These are phyloP conservation scores for Phytopythium boreale DNA, from an alignment of 352 stramenopile genomes.

Conservation along the genomic window DNA sequence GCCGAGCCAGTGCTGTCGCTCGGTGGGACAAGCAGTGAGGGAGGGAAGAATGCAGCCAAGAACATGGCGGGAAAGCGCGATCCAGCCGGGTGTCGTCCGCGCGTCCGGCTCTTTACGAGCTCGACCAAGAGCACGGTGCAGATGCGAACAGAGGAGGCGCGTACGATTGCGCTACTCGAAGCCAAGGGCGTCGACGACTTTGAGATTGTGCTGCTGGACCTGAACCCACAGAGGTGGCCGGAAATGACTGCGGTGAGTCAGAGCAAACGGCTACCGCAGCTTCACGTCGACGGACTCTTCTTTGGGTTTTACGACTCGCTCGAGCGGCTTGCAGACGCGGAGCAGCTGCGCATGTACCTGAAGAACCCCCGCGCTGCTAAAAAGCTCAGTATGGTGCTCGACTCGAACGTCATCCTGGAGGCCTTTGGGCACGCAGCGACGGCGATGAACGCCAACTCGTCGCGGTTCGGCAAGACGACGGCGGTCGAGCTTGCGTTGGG, in stretches of 20 bases:
- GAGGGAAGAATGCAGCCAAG: background rate
- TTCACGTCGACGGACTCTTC: slow-evolving; percentile 67
- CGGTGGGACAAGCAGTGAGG: background rate
- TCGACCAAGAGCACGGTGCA: slow-evolving; percentile 82
- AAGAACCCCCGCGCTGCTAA: slow-evolving; percentile 59
- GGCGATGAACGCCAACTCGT: slow-evolving; percentile 70
- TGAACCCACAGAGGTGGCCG: slow-evolving; percentile 54
- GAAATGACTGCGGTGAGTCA: slow-evolving; percentile 68
- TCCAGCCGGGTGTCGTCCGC: slow-evolving; percentile 13
- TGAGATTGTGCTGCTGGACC: slow-evolving; percentile 69
- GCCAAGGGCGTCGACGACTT: slow-evolving; percentile 63
- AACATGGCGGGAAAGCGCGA: background rate
- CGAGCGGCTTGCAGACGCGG: slow-evolving; percentile 72
- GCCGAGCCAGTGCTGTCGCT: slow-evolving; percentile 33
- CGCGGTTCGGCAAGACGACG: slow-evolving; percentile 65
- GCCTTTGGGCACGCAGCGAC: slow-evolving; percentile 69
- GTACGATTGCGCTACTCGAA: slow-evolving; percentile 72
- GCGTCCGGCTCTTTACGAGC: slow-evolving; percentile 71
- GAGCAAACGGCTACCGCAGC: slow-evolving; percentile 68
- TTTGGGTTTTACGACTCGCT: slow-evolving; percentile 83
- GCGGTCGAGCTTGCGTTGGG: slow-evolving; percentile 48
- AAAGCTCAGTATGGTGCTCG: slow-evolving; percentile 56
- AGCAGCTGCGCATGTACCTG: slow-evolving; percentile 78
- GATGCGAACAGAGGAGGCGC: slow-evolving; percentile 74
- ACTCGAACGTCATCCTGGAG: slow-evolving; percentile 77